phyloP scores from a whole-genome alignment of 2,329 filamentous ascomycete genomes.

The Aspergillus aculeatus region DNA sequence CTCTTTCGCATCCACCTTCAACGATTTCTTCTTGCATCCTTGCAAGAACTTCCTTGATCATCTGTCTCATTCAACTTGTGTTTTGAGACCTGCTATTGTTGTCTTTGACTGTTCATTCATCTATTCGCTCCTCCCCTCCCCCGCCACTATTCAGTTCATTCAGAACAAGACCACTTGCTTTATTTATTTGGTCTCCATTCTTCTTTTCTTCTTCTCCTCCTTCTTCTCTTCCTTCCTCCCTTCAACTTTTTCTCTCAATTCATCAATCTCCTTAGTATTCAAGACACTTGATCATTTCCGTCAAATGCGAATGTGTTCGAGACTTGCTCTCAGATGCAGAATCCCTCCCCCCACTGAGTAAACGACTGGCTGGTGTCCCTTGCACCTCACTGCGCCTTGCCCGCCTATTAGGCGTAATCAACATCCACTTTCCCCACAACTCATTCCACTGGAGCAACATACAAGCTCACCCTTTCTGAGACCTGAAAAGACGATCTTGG shows the following conservation, averaged over 20 bases:
- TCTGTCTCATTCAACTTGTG: not conserved
- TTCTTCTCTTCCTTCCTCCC: conserved; percentile 1
- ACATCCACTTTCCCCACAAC: not conserved
- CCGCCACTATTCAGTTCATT: not conserved
- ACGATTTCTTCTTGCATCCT: not conserved
- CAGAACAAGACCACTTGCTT: not conserved
- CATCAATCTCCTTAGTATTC: conserved; percentile 3
- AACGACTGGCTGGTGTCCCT: not conserved
- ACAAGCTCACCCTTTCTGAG: not conserved
- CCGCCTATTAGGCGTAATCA: not conserved
- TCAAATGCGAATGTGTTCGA: not conserved
- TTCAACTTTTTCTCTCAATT: conserved; percentile 17
- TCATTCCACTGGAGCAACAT: not conserved
- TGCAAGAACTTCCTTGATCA: not conserved
- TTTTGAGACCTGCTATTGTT: not conserved
- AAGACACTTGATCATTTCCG: not conserved
- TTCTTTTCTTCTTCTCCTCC: conserved; percentile 16
- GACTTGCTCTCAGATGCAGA: not conserved
- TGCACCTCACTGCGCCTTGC: not conserved
- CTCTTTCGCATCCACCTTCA: not conserved
- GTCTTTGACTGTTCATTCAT: conserved; percentile 6
- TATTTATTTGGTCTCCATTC: conserved; percentile 1
- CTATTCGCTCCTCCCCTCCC: not conserved
- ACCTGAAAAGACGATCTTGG: not conserved
- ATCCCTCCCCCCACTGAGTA: not conserved